A percentile compares a stretch with the other conserved stretches of the same genome.
Evolutionary conservation across 768 basidiomycete species (phyloP).

Genomic region (Lactarius sanguifluus): DNA sequence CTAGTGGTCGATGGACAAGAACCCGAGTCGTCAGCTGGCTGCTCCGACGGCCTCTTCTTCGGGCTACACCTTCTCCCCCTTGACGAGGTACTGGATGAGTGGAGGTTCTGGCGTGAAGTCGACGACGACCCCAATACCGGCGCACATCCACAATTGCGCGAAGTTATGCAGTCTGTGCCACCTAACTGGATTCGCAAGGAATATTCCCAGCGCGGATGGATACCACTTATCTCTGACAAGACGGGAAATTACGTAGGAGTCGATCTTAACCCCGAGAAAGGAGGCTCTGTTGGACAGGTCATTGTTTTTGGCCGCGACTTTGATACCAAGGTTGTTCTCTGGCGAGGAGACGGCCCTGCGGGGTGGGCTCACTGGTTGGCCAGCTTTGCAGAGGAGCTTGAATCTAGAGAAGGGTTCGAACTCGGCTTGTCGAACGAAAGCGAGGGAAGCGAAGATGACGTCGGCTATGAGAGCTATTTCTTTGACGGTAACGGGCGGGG

Average conservation of each 20-base stretch:
- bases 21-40: constrained; percentile 82
- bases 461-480: constrained; percentile 88
- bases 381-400: constrained; percentile 87
- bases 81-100: constrained; percentile 92
- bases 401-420: constrained; percentile 87
- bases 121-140: constrained; percentile 87
- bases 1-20: constrained; percentile 90
- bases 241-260: constrained; percentile 96
- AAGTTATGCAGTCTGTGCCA: constrained; percentile 86
- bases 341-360: constrained; percentile 82
- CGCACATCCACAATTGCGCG: constrained; percentile 66
- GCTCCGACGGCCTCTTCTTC: constrained; percentile 90
- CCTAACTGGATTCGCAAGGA: constrained; percentile 83
- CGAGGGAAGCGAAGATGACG: constrained; percentile 76
- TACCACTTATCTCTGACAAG: constrained; percentile 92
- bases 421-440: constrained; percentile 56
- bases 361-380: constrained; percentile 98
- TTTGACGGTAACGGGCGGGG: constrained; percentile 77
- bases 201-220: constrained; percentile 95
- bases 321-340: constrained; percentile 95
- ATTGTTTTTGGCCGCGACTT: constrained; percentile 99
- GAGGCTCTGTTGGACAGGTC: constrained; percentile 83
- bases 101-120: constrained; percentile 94
- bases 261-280: constrained; percentile 83
- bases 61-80: constrained; percentile 91